Evolutionary conservation across 2,329 filamentous ascomycete genomes (phyloP).

Genomic region (Apiospora pterosperma): DNA sequence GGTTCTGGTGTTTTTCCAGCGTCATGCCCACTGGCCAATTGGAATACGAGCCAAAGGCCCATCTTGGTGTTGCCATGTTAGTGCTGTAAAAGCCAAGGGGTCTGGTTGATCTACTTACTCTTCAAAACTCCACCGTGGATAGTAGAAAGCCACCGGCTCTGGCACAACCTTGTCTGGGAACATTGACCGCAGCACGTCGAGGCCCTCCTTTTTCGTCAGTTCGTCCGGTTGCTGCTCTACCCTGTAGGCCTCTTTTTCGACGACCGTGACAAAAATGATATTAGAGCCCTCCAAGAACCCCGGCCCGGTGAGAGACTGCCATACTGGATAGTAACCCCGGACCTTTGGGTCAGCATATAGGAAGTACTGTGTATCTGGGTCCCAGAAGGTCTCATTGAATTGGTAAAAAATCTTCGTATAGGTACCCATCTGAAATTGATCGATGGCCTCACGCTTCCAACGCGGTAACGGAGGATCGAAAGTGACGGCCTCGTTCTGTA

Average conservation of each 20-base stretch:
- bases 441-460: slow-evolving; percentile 64
- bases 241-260: slow-evolving; percentile 51
- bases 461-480: slow-evolving; percentile 57
- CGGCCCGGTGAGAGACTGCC: slow-evolving; percentile 56
- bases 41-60: slow-evolving; percentile 59
- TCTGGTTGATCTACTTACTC: slow-evolving; percentile 18
- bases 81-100: background rate
- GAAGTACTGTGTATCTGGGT: slow-evolving; percentile 39
- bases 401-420: slow-evolving; percentile 74
- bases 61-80: slow-evolving; percentile 14
- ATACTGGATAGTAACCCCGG: slow-evolving; percentile 51
- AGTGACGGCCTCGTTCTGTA: slow-evolving; percentile 57
- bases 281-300: slow-evolving; percentile 59
- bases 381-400: slow-evolving; percentile 67
- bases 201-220: slow-evolving; percentile 52
- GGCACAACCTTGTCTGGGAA: slow-evolving; percentile 55
- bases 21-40: slow-evolving; percentile 65
- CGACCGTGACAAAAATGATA: slow-evolving; percentile 64
- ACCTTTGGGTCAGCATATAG: slow-evolving; percentile 39
- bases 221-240: slow-evolving; percentile 58
- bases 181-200: slow-evolving; percentile 58
- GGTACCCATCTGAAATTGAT: slow-evolving; percentile 64
- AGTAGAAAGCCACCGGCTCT: slow-evolving; percentile 57
- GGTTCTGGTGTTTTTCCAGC: slow-evolving; percentile 63
- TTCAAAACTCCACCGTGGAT: slow-evolving; percentile 53